These are phyloP conservation scores for Austroboletus olivaceoglutinosus DNA, from an alignment of 1,284 basidiomycete genomes.

Conservation along the genomic window DNA sequence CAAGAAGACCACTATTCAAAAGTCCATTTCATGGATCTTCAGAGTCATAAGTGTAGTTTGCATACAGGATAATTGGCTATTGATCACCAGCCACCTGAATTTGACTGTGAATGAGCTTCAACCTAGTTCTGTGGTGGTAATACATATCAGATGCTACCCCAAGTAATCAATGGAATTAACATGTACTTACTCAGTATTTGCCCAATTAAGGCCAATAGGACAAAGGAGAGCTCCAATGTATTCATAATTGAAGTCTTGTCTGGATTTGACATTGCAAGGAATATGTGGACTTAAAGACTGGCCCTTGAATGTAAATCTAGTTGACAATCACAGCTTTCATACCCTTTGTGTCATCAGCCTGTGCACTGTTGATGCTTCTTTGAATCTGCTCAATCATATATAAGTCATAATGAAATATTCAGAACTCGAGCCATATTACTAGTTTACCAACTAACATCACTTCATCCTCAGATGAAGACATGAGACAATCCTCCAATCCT, in stretches of 20 bases:
- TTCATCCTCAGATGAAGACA: neutral
- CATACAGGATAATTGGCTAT: neutral
- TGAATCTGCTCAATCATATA: no score
- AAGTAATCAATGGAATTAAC: neutral
- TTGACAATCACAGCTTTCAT: neutral
- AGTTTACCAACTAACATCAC: neutral
- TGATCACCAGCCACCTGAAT: neutral
- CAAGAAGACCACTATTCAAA: neutral
- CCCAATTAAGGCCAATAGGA: neutral
- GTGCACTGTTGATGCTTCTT: constrained; percentile 7
- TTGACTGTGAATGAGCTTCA: neutral
- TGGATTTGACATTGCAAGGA: constrained; percentile 7
- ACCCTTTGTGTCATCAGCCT: constrained; percentile 3
- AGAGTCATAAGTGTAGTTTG: neutral
- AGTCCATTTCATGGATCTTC: neutral
- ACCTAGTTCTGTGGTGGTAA: neutral
- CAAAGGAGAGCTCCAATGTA: neutral
- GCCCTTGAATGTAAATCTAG: neutral
- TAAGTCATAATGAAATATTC: no score
- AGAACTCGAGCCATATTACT: neutral
- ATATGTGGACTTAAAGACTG: neutral
- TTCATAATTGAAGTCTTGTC: neutral
- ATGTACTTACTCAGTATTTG: neutral
- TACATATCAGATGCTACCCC: no score
- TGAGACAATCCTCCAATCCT: neutral